A percentile compares a stretch with the other conserved stretches of the same genome.
Evolutionary conservation across 2,329 filamentous ascomycete genomes (phyloP).

Genomic region (Verticillium zaregamsianum): DNA sequence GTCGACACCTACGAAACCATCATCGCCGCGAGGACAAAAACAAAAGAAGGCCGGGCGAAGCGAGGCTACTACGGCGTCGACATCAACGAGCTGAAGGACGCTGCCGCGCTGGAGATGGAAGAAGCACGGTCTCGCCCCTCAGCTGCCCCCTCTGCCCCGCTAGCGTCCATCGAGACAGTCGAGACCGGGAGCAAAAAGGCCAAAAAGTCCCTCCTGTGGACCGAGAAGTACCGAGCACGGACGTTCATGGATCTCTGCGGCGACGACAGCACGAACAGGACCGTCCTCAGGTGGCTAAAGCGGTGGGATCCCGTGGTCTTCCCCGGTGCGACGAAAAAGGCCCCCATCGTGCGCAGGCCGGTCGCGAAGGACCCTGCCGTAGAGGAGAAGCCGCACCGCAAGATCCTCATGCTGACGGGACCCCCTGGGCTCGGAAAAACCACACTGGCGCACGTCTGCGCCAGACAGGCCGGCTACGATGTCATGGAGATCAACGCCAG

Average conservation of each 20-base stretch:
- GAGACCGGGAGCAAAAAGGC: constrained; percentile 30
- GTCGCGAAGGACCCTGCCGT: constrained; percentile 40
- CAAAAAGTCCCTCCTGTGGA: constrained; percentile 71
- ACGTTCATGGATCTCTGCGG: constrained; percentile 92
- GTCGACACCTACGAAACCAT: constrained; percentile 60
- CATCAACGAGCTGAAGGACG: constrained; percentile 77
- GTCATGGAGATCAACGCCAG: constrained; percentile 97
- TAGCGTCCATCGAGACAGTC: constrained; percentile 38
- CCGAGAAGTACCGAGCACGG: constrained; percentile 91
- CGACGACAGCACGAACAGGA: constrained; percentile 87
- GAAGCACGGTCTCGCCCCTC: constrained; percentile 18
- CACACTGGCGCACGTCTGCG: constrained; percentile 92
- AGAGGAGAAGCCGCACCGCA: constrained; percentile 75
- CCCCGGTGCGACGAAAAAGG: constrained; percentile 65
- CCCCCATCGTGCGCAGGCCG: constrained; percentile 37
- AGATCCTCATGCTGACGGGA: constrained; percentile 85
- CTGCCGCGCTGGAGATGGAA: constrained; percentile 58
- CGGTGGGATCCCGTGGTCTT: constrained; percentile 92
- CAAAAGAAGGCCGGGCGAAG: constrained; percentile 63
- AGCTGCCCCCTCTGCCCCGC: constrained; percentile 20
- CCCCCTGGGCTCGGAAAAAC: constrained; percentile 95
- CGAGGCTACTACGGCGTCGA: constrained; percentile 88
- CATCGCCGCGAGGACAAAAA: constrained; percentile 63
- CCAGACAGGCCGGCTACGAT: constrained; percentile 91
- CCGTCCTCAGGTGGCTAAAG: constrained; percentile 90